phyloP scores from a whole-genome alignment of 495 filamentous ascomycete genomes.

The Penicillium bovifimosum region DNA sequence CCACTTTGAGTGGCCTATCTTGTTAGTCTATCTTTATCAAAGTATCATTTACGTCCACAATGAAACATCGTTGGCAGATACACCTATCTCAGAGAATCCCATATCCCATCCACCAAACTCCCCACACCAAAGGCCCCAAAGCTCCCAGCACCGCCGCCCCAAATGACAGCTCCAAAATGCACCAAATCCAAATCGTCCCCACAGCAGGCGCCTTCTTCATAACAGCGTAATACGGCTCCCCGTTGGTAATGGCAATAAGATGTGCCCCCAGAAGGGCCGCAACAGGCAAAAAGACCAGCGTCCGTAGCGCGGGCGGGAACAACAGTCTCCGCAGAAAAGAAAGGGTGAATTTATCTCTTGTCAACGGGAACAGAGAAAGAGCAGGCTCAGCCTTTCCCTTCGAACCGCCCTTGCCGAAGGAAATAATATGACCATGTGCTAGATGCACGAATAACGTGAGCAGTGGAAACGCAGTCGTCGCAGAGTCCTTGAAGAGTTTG shows the following conservation, averaged over 20 bases:
- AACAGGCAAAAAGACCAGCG: conserved; percentile 36
- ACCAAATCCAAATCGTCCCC: conserved; percentile 94
- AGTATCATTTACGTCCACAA: too few relatives aligned
- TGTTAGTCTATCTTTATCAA: too few relatives aligned
- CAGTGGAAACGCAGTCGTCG: conserved; percentile 34
- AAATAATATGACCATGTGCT: conserved; percentile 41
- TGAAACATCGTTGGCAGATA: too few relatives aligned
- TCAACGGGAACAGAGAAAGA: conserved; percentile 27
- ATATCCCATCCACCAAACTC: conserved; percentile 67
- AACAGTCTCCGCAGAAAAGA: conserved; percentile 30
- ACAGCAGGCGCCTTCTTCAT: conserved; percentile 89
- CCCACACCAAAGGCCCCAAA: conserved; percentile 54
- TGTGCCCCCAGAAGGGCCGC: conserved; percentile 68
- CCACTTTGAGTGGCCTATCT: too few relatives aligned
- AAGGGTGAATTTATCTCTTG: conserved; percentile 26
- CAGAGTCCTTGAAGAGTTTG: conserved; percentile 45
- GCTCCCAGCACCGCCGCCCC: conserved; percentile 52
- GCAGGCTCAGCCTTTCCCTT: conserved; percentile 9
- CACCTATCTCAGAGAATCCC: conserved; percentile 30
- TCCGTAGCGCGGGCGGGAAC: conserved; percentile 33
- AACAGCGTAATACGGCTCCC: conserved; percentile 70
- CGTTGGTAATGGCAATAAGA: conserved; percentile 75
- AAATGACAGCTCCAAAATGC: conserved; percentile 79
- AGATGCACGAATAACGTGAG: conserved; percentile 42
- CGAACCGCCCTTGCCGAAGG: conserved; percentile 16